These are phyloP conservation scores for Ustilago loliicola DNA, from an alignment of 1,284 basidiomycete species.

Conservation along the genomic window DNA sequence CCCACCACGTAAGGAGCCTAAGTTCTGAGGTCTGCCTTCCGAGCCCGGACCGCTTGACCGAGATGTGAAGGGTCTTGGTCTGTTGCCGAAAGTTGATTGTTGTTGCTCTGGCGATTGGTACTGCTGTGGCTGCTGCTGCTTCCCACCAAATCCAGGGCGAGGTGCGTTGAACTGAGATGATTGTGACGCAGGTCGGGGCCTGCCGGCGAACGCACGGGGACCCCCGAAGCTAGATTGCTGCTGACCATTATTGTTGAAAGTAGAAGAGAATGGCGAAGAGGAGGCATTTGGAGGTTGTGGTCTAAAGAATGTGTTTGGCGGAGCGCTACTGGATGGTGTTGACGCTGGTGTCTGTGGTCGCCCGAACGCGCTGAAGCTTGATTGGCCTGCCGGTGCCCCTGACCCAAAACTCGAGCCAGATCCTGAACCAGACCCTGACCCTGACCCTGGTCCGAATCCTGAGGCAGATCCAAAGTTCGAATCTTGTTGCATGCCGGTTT, in stretches of 20 bases:
- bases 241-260: constrained; percentile 14
- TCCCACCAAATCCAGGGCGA: constrained; percentile 18
- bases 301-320: constrained; percentile 38
- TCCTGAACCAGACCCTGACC: constrained; percentile 2
- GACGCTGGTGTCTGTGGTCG: constrained; percentile 23
- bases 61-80: constrained; percentile 38
- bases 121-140: constrained; percentile 22
- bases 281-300: constrained; percentile 13
- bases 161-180: constrained; percentile 18
- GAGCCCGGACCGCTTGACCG: constrained; percentile 22
- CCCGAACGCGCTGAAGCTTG: constrained; percentile 21
- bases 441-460: constrained; percentile 5
- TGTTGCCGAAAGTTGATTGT: constrained; percentile 27
- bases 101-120: constrained; percentile 13
- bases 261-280: constrained; percentile 19
- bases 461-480: no score
- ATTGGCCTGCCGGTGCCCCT: not conserved
- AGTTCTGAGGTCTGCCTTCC: constrained; percentile 29
- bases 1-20: constrained; percentile 20
- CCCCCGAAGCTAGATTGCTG: constrained; percentile 24
- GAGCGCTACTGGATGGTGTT: constrained; percentile 28
- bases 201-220: constrained; percentile 12
- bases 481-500: constrained; percentile 28
- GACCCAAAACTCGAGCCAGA: constrained; percentile 9
- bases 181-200: constrained; percentile 20